Percentiles rank a stretch among this genome's conserved stretches.
These are phyloP conservation scores for Penicillium verhagenii DNA, from an alignment of 495 filamentous ascomycete genomes.

Conservation along the genomic window DNA sequence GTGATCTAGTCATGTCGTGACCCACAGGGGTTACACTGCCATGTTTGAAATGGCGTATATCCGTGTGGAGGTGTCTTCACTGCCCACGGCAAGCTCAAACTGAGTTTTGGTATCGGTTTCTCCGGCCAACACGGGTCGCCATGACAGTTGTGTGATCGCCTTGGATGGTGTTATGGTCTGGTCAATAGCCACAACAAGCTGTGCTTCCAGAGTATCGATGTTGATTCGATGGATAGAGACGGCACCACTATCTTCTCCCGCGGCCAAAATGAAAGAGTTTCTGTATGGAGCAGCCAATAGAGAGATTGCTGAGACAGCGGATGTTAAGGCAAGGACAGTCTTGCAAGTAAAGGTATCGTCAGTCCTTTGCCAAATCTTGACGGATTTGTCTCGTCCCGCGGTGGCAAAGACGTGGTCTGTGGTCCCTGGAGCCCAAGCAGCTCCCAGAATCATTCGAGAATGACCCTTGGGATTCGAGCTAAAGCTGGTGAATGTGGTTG, in stretches of 20 bases:
- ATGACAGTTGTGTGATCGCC: conserved; percentile 71
- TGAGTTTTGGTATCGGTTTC: conserved; percentile 15
- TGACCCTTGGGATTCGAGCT: conserved; percentile 79
- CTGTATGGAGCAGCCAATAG: conserved; percentile 49
- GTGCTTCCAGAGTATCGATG: conserved; percentile 42
- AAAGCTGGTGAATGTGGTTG: conserved; percentile 51
- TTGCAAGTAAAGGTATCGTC: conserved; percentile 45
- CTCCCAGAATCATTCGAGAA: conserved; percentile 83
- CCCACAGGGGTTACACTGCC: conserved; percentile 10
- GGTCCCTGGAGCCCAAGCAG: conserved; percentile 68
- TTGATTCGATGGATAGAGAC: conserved; percentile 42
- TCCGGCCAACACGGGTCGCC: conserved; percentile 56
- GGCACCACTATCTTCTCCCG: conserved; percentile 57
- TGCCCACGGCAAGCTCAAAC: conserved; percentile 70
- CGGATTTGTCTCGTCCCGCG: conserved; percentile 79
- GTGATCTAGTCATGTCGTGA: background rate
- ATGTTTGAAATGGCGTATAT: conserved; percentile 59
- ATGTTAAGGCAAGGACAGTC: conserved; percentile 52
- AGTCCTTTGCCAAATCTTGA: conserved; percentile 70
- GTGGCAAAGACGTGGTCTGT: conserved; percentile 66
- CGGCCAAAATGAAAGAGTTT: conserved; percentile 56
- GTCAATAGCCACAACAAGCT: conserved; percentile 37
- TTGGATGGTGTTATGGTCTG: conserved; percentile 61
- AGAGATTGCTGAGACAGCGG: conserved; percentile 74
- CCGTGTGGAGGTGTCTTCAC: conserved; percentile 78